These are phyloP conservation scores for Trametes sanguinea DNA, from an alignment of 768 basidiomycete species.

Conservation along the genomic window DNA sequence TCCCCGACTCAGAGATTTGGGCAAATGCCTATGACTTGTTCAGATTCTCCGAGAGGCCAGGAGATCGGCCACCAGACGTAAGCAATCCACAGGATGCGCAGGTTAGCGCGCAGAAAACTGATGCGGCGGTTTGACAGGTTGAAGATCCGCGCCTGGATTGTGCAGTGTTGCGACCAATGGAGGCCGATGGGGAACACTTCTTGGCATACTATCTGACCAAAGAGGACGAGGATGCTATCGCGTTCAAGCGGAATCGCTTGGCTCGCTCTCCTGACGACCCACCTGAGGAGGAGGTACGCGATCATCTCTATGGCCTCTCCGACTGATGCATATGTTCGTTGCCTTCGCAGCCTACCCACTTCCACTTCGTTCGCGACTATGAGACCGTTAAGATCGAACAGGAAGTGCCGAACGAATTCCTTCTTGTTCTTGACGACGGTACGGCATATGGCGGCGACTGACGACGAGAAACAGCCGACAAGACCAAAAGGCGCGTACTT, in stretches of 20 bases:
- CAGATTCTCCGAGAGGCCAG: slow-evolving; percentile 82
- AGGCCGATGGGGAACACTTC: slow-evolving; percentile 87
- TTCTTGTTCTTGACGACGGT: slow-evolving; percentile 69
- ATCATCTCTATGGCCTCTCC: neutral
- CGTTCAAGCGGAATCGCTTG: slow-evolving; percentile 63
- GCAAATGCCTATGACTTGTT: slow-evolving; percentile 88
- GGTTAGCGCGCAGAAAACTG: neutral
- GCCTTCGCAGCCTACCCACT: slow-evolving; percentile 57
- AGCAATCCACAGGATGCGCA: slow-evolving; percentile 20
- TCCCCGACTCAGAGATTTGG: slow-evolving; percentile 87
- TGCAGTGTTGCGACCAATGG: slow-evolving; percentile 85
- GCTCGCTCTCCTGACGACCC: slow-evolving; percentile 46
- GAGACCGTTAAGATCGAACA: slow-evolving; percentile 87
- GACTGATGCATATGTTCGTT: neutral
- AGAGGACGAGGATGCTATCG: slow-evolving; percentile 68
- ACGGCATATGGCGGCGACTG: slow-evolving; percentile 38
- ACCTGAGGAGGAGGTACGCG: slow-evolving; percentile 57
- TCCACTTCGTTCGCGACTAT: slow-evolving; percentile 81
- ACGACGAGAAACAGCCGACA: slow-evolving; percentile 28
- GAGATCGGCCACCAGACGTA: slow-evolving; percentile 73
- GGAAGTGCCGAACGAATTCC: slow-evolving; percentile 82
- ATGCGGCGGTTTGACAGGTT: slow-evolving; percentile 41
- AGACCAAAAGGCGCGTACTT: slow-evolving; percentile 71
- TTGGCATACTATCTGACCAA: slow-evolving; percentile 81
- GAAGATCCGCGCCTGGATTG: slow-evolving; percentile 84